A percentile compares a stretch with the other conserved stretches of the same genome.
Conservation (phyloP, 768 basidiomycete genomes). For the Phanerochaete sordida region DNA sequence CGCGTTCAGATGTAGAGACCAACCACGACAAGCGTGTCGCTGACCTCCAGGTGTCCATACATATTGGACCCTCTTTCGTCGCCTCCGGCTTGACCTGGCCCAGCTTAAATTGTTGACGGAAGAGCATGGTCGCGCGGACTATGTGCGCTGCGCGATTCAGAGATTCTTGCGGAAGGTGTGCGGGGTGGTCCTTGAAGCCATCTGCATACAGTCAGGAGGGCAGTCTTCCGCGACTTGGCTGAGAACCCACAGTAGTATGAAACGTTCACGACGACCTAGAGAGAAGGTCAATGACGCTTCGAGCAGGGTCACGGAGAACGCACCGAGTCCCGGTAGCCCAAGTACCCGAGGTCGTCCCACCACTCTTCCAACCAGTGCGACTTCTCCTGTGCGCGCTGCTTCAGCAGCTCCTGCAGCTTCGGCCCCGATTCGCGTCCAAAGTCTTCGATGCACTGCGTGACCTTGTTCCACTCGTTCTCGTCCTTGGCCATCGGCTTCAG, state of each 20-base stretch:
- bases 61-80: constrained; percentile 66
- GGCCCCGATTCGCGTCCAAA: constrained; percentile 43
- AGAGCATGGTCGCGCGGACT: constrained; percentile 68
- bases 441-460: constrained; percentile 61
- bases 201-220: constrained; percentile 38
- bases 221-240: background rate
- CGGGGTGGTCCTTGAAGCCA: constrained; percentile 69
- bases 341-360: constrained; percentile 88
- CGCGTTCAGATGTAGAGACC: background rate
- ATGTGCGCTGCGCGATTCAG: constrained; percentile 69
- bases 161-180: constrained; percentile 53
- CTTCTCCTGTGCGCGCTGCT: constrained; percentile 48
- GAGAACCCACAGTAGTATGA: constrained; percentile 79
- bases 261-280: constrained; percentile 79
- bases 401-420: constrained; percentile 62
- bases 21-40: constrained; percentile 9
- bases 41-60: constrained; percentile 86
- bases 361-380: constrained; percentile 89
- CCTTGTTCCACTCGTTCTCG: constrained; percentile 50
- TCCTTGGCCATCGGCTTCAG: constrained; percentile 72
- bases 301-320: constrained; percentile 18
- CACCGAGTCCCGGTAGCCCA: constrained; percentile 84
- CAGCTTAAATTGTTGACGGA: constrained; percentile 63
- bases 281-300: constrained; percentile 8
- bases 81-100: constrained; percentile 64